Evolutionary conservation across 2,329 filamentous ascomycete species (phyloP).

Genomic region (Claviceps paspali): DNA sequence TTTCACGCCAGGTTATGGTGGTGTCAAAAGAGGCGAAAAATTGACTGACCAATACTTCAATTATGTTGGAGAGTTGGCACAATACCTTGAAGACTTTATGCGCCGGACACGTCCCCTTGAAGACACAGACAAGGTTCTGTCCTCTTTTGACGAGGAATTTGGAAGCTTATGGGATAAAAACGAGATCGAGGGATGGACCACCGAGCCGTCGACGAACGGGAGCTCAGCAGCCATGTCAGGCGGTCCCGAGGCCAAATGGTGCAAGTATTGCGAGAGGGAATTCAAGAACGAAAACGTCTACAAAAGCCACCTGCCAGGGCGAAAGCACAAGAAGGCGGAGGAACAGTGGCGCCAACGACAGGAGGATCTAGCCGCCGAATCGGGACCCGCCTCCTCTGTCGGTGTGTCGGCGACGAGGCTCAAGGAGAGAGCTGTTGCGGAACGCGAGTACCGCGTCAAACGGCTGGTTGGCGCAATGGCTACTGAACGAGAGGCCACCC

Average conservation of each 20-base stretch:
- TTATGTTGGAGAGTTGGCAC: conserved; percentile 66
- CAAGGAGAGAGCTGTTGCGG: conserved; percentile 82
- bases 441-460: conserved; percentile 72
- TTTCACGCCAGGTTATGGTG: conserved; percentile 59
- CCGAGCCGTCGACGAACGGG: conserved; percentile 29
- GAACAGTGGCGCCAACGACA: conserved; percentile 42
- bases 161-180: conserved; percentile 68
- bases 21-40: conserved; percentile 69
- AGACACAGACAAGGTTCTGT: conserved; percentile 65
- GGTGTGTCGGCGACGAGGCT: conserved; percentile 35
- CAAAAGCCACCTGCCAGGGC: conserved; percentile 72
- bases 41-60: conserved; percentile 84
- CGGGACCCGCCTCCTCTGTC: conserved; percentile 13
- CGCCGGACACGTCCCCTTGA: conserved; percentile 72
- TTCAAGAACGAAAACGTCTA: conserved; percentile 95
- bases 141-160: conserved; percentile 69
- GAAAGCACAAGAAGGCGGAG: conserved; percentile 69
- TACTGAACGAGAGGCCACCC: conserved; percentile 74
- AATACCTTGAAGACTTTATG: conserved; percentile 81
- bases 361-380: conserved; percentile 19
- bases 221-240: conserved; percentile 14
- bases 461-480: conserved; percentile 71
- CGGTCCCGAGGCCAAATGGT: conserved; percentile 60
- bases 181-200: conserved; percentile 63
- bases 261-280: conserved; percentile 80